These are phyloP conservation scores for Sporisorium exsertum DNA, from an alignment of 1,284 basidiomycete genomes.

Conservation along the genomic window DNA sequence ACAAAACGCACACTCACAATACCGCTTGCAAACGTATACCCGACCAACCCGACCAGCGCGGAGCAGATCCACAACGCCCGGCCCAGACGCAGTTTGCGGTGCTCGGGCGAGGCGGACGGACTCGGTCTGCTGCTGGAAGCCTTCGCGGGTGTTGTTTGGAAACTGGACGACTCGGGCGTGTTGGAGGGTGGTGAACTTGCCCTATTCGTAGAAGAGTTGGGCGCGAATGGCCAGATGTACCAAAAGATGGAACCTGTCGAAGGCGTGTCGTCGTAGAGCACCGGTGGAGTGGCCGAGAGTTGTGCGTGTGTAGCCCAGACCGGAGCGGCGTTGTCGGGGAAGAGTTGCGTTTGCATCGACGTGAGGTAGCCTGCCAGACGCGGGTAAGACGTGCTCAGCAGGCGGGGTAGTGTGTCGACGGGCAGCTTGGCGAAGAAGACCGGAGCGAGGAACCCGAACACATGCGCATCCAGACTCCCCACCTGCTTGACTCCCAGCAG, in stretches of 20 bases:
- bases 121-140: not conserved
- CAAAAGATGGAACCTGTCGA: not conserved
- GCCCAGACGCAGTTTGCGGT: conserved; percentile 42
- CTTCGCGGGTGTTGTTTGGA: not conserved
- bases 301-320: conserved; percentile 21
- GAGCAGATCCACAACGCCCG: conserved; percentile 52
- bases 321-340: not conserved
- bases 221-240: conserved; percentile 32
- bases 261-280: not conserved
- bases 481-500: conserved; percentile 7
- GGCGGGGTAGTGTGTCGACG: conserved; percentile 25
- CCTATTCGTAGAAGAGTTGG: conserved; percentile 16
- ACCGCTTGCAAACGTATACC: conserved; percentile 58
- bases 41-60: conserved; percentile 55
- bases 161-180: not conserved
- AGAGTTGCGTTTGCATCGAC: conserved; percentile 28
- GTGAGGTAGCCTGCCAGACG: conserved; percentile 26
- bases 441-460: conserved; percentile 55
- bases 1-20: conserved; percentile 56
- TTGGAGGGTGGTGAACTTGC: conserved; percentile 24
- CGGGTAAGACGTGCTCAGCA: conserved; percentile 36
- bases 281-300: conserved; percentile 4
- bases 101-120: conserved; percentile 17
- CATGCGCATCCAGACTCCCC: conserved; percentile 44
- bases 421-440: conserved; percentile 40